Conservation (phyloP, 352 stramenopile species). For the Poterioochromonas sp. region DNA sequence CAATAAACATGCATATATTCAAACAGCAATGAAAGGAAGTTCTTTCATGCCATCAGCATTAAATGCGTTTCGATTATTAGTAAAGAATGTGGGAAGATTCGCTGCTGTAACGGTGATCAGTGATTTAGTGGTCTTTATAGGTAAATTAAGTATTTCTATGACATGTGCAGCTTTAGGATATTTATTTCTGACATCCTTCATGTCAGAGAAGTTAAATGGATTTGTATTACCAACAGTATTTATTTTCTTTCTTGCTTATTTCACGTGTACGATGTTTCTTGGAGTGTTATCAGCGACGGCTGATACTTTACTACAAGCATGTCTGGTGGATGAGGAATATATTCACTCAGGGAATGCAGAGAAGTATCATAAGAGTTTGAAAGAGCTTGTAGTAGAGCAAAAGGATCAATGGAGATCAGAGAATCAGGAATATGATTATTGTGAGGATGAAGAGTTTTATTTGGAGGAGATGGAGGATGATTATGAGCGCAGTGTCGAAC, state of each 20-base stretch:
- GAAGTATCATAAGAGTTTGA: constrained; percentile 15
- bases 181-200: constrained; percentile 26
- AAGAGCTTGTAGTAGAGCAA: constrained; percentile 13
- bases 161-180: not conserved
- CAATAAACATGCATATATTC: constrained; percentile 75
- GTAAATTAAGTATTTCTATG: constrained; percentile 52
- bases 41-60: constrained; percentile 71
- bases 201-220: constrained; percentile 16
- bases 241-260: constrained; percentile 28
- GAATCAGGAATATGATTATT: constrained; percentile 17
- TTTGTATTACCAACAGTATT: constrained; percentile 37
- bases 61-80: constrained; percentile 64
- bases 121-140: constrained; percentile 67
- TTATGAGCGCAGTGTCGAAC: constrained; percentile 10
- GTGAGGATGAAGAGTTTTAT: constrained; percentile 14
- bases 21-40: constrained; percentile 69
- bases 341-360: constrained; percentile 11
- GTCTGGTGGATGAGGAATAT: constrained; percentile 17
- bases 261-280: constrained; percentile 39
- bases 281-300: constrained; percentile 33
- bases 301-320: constrained; percentile 25
- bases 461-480: constrained; percentile 10
- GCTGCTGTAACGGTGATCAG: constrained; percentile 67
- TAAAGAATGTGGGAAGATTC: constrained; percentile 64
- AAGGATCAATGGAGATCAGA: constrained; percentile 13